Evolutionary conservation across 441 rosid genomes (phyloP).

Genomic region (Erysimum cheiri): DNA sequence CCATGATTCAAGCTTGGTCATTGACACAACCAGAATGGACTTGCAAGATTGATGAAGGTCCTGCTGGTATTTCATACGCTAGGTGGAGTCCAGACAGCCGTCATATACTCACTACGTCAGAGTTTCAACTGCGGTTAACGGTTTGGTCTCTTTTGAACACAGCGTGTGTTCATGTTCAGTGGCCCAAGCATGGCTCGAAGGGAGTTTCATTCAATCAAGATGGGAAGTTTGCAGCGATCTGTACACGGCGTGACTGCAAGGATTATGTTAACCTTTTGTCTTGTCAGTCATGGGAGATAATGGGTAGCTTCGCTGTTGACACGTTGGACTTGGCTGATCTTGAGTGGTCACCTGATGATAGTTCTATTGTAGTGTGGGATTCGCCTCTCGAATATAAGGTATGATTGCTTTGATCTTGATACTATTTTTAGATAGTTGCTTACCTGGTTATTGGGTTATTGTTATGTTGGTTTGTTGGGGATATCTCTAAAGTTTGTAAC

Average conservation of each 20-base stretch:
- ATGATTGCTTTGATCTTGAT: slow-evolving; percentile 24
- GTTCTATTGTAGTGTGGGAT: slow-evolving; percentile 89
- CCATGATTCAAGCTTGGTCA: slow-evolving; percentile 98
- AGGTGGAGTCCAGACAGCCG: slow-evolving; percentile 99
- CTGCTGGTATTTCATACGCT: slow-evolving; percentile 95
- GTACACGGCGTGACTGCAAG: slow-evolving; percentile 94
- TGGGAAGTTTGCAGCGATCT: slow-evolving; percentile 89
- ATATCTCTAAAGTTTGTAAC: slow-evolving; percentile 32
- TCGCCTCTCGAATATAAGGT: slow-evolving; percentile 93
- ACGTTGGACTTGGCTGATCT: slow-evolving; percentile 92
- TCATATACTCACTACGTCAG: slow-evolving; percentile 92
- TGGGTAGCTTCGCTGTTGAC: slow-evolving; percentile 91
- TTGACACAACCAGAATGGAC: slow-evolving; percentile 96
- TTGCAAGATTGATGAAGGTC: slow-evolving; percentile 98
- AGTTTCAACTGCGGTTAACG: slow-evolving; percentile 85
- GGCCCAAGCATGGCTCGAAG: slow-evolving; percentile 93
- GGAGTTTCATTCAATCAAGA: slow-evolving; percentile 86
- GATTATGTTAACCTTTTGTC: slow-evolving; percentile 88
- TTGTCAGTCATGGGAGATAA: slow-evolving; percentile 92
- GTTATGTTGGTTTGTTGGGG: not conserved
- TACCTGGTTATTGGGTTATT: not conserved
- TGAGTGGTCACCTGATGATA: slow-evolving; percentile 97
- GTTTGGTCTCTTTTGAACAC: slow-evolving; percentile 97
- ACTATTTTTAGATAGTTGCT: not conserved
- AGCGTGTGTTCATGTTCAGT: slow-evolving; percentile 94